Base-by-base conservation (phyloP, 1,284 basidiomycete species). In the Lignosus rhinocerotis region DNA sequence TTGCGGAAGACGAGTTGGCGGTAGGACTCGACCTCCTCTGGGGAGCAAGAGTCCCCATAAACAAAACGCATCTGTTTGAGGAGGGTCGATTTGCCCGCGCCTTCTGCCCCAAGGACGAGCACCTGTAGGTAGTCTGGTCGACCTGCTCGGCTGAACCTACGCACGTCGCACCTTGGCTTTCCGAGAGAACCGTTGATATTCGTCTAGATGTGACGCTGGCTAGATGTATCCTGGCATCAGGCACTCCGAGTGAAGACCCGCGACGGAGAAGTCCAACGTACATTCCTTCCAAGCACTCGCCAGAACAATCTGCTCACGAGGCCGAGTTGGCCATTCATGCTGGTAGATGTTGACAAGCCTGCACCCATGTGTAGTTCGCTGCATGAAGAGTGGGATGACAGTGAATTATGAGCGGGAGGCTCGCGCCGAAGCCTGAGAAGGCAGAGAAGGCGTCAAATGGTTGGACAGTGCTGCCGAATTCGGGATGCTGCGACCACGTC, bases 61-160 rank as follows among this genome's bases (percentile, higher is more conserved):
- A 94, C 93, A 41, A 94, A 77, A 31, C 93, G 87, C 93, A 94
- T 94, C 86, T 94, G 92, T 87, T 94, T 94, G 71, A 95, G 82
- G 66, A 95, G 81, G 3, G 95, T 97, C 10, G 92, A 94, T 75
- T 98, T 98, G 45, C 95, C 95, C 33, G 90, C 93, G 70, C 96
- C 95, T 36, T 94, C 95, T 42, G 95, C 95, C 38, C 95, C 95
- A 32, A 97, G 81, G 21, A 98, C 80, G 54, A 97, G 79, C 14
- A 92, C 88, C 88, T 90, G 63, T 19, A 30, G 11, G 21, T n/a
- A 39, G 25, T 25, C 25, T 25, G 25, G 25, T 25, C 25, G 25
- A 25, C 25, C 25, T 25, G 25, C 25, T 25, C 25, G 2, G 25
- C 25, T 25, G 25, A 25, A 25, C 25, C 25, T 25, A 25, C 25